Conservation (phyloP, 305 asterid species). For the Solanum hybrid region DNA sequence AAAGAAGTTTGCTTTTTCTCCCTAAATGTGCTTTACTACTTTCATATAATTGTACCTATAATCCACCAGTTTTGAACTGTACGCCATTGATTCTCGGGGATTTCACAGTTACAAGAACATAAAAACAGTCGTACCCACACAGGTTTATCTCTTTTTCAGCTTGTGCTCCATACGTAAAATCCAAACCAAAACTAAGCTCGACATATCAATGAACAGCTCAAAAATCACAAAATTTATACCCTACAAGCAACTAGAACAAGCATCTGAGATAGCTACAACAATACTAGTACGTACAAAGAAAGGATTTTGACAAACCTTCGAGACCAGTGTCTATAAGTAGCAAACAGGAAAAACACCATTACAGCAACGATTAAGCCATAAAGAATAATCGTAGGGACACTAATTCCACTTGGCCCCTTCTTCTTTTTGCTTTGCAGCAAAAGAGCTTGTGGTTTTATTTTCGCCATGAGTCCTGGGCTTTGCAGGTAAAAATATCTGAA, state of each 20-base stretch:
- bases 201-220: background rate
- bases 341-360: conserved; percentile 11
- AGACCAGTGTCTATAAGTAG: conserved; percentile 15
- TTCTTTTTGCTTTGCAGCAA: conserved; percentile 94
- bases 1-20: background rate
- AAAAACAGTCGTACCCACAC: background rate
- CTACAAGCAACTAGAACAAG: background rate
- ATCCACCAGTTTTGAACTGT: background rate
- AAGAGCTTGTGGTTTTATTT: conserved; percentile 95
- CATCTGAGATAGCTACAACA: background rate
- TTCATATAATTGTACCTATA: background rate
- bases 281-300: background rate
- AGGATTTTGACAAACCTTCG: conserved; percentile 6
- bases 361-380: background rate
- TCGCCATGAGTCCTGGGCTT: conserved; percentile 46
- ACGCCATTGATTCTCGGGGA: background rate
- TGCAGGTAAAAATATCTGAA: background rate
- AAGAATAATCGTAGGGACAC: conserved; percentile 4
- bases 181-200: background rate
- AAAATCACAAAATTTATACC: background rate
- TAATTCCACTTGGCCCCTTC: conserved; percentile 11
- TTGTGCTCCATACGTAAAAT: background rate
- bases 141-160: background rate
- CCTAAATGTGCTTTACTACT: background rate
- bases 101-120: background rate